These are phyloP conservation scores for Meredithiella fracta DNA, from an alignment of 2,329 filamentous ascomycete species.

Conservation along the genomic window DNA sequence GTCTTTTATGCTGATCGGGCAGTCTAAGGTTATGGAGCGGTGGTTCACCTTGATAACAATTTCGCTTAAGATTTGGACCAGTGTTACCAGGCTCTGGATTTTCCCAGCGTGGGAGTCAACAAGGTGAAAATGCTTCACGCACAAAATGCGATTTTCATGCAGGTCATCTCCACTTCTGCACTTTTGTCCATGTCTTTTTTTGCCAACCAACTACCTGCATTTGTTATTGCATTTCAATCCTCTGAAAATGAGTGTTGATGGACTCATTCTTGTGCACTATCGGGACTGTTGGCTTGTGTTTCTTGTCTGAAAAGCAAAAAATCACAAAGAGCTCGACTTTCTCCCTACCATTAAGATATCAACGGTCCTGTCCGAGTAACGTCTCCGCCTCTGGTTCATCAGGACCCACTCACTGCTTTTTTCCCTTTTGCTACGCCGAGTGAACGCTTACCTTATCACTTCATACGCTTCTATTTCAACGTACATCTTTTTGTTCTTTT, in stretches of 20 bases:
- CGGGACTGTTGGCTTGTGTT: not conserved
- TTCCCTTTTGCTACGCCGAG: not conserved
- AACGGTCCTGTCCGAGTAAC: not conserved
- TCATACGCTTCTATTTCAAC: not conserved
- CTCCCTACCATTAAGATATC: too few relatives aligned
- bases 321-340: slow-evolving; percentile 4
- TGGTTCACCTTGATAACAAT: too few relatives aligned
- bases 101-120: not conserved
- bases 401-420: not conserved
- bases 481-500: slow-evolving; percentile 1
- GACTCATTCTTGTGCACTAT: not conserved
- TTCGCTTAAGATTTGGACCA: too few relatives aligned
- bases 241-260: slow-evolving; percentile 11
- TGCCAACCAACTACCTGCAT: slow-evolving; percentile 9
- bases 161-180: slow-evolving; percentile 8
- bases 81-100: too few relatives aligned
- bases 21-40: too few relatives aligned
- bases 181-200: slow-evolving; percentile 1
- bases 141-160: slow-evolving; percentile 10
- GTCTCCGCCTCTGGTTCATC: not conserved
- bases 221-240: not conserved
- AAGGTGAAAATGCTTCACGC: slow-evolving; percentile 7
- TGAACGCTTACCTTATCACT: not conserved
- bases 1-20: too few relatives aligned
- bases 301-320: slow-evolving; percentile 7